Percentiles rank a stretch among this genome's conserved stretches.
These are phyloP conservation scores for Heliamphora exappendiculata DNA, from an alignment of 148 eudicot species.

Conservation along the genomic window DNA sequence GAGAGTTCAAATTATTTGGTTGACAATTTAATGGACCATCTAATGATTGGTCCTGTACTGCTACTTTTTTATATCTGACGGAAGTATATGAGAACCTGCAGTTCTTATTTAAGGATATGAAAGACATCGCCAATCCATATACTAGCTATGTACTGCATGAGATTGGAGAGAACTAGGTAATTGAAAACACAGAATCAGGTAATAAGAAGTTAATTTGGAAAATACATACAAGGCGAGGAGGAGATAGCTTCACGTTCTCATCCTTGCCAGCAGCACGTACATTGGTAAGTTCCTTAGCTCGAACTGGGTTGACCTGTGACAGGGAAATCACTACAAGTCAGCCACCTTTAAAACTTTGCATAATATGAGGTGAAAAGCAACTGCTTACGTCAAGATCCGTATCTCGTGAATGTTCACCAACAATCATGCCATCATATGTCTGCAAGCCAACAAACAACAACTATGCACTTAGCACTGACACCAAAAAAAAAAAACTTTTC, in stretches of 20 bases:
- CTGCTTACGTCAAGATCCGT: slow-evolving; percentile 92
- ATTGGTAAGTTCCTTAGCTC: slow-evolving; percentile 73
- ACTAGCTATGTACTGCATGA: background rate
- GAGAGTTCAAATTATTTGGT: background rate
- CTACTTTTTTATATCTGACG: background rate
- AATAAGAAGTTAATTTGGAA: background rate
- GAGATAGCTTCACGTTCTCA: slow-evolving; percentile 82
- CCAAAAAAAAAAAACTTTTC: background rate
- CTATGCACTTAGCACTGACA: background rate
- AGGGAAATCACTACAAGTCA: background rate
- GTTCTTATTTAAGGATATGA: background rate
- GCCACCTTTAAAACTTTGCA: background rate
- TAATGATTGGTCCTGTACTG: background rate
- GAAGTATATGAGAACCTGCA: background rate
- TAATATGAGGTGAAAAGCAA: background rate
- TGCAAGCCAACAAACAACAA: slow-evolving; percentile 25
- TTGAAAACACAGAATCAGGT: slow-evolving; percentile 11
- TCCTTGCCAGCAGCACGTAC: slow-evolving; percentile 76
- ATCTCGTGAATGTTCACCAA: slow-evolving; percentile 95
- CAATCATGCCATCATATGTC: slow-evolving; percentile 97
- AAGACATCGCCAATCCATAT: background rate
- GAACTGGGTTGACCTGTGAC: slow-evolving; percentile 78
- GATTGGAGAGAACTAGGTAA: background rate
- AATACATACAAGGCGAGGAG: slow-evolving; percentile 82
- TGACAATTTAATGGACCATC: background rate